Evolutionary conservation across 345 rosid genomes (phyloP).

Genomic region (Ricinus communis): DNA sequence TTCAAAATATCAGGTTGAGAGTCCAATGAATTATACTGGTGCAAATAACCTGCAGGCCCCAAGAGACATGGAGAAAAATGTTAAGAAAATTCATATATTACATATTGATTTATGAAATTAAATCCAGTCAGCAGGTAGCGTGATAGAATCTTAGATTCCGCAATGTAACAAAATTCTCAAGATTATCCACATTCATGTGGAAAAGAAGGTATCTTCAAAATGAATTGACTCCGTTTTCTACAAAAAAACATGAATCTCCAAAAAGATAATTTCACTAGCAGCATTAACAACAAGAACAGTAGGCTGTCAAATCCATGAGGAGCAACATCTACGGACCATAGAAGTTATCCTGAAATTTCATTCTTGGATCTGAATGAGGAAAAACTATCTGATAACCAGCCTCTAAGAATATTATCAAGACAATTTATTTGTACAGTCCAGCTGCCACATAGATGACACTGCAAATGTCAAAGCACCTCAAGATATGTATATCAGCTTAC

Average conservation of each 20-base stretch:
- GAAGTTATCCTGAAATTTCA: neutral
- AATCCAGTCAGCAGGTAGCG: neutral
- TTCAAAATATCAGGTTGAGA: constrained; percentile 94
- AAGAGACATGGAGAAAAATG: constrained; percentile 13
- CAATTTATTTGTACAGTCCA: neutral
- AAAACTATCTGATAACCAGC: neutral
- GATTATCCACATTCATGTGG: neutral
- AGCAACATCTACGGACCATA: neutral
- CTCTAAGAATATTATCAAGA: neutral
- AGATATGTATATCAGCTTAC: constrained; percentile 42
- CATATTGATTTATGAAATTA: neutral
- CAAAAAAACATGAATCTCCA: neutral
- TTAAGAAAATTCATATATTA: neutral
- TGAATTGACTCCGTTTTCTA: neutral
- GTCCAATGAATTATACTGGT: constrained; percentile 75
- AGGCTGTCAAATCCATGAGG: neutral
- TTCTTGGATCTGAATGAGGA: neutral
- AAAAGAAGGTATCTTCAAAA: neutral
- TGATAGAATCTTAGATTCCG: neutral
- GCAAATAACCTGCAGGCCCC: constrained; percentile 67
- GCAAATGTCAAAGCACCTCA: neutral
- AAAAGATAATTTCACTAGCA: too few relatives aligned
- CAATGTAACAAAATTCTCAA: neutral
- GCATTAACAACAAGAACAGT: too few relatives aligned
- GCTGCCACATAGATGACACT: constrained; percentile 1